A percentile compares a stretch with the other conserved stretches of the same genome.
These are phyloP conservation scores for Euphorbia pulcherrima DNA, from an alignment of 345 rosid species.

Conservation along the genomic window DNA sequence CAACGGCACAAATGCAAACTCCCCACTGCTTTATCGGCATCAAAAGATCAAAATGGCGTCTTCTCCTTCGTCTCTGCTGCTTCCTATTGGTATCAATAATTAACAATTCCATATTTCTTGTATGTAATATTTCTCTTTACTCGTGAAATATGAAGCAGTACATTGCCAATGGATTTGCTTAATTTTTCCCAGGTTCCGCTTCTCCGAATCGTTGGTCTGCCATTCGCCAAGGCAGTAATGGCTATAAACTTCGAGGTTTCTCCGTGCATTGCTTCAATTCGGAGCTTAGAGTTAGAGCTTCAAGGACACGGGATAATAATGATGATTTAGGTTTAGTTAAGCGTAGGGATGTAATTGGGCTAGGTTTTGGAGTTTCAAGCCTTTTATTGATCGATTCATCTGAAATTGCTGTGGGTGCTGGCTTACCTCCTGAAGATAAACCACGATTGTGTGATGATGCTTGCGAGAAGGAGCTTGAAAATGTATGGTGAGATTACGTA, in stretches of 20 bases:
- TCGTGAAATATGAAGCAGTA: not conserved
- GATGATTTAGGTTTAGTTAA: conserved; percentile 22
- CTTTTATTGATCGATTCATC: conserved; percentile 27
- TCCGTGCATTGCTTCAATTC: conserved; percentile 27
- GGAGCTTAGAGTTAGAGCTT: conserved; percentile 24
- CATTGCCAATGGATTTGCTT: not conserved
- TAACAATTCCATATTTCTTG: too few relatives aligned
- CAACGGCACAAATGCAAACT: conserved; percentile 7
- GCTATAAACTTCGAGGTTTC: conserved; percentile 26
- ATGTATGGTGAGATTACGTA: conserved; percentile 87
- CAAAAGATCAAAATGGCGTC: conserved; percentile 38
- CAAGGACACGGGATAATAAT: conserved; percentile 26
- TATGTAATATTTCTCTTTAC: not conserved
- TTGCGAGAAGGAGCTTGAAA: conserved; percentile 95
- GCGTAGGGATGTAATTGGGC: conserved; percentile 58
- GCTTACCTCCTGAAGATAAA: conserved; percentile 84
- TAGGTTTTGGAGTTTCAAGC: conserved; percentile 50
- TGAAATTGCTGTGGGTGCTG: conserved; percentile 51
- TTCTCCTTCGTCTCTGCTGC: conserved; percentile 49
- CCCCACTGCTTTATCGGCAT: conserved; percentile 15
- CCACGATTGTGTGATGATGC: conserved; percentile 67
- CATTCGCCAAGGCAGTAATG: conserved; percentile 16
- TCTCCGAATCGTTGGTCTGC: conserved; percentile 27
- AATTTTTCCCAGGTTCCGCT: conserved; percentile 30
- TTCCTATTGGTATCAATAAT: conserved; percentile 15